Evolutionary conservation across 2,329 filamentous ascomycete species (phyloP).

Genomic region (Dendryphion nanum): DNA sequence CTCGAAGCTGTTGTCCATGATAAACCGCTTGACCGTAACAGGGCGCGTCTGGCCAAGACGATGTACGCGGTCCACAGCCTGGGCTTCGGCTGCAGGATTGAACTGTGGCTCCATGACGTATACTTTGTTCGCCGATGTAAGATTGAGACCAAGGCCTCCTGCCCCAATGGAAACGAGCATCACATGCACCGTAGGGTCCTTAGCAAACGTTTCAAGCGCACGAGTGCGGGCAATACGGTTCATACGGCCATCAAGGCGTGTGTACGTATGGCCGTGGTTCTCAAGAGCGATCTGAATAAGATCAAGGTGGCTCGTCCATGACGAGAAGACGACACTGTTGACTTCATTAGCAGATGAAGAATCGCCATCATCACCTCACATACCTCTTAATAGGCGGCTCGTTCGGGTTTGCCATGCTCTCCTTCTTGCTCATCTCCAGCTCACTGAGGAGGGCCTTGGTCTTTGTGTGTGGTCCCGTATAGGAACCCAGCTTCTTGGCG

Average conservation of each 20-base stretch:
- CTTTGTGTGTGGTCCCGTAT: slow-evolving; percentile 88
- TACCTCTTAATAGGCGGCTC: slow-evolving; percentile 76
- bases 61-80: slow-evolving; percentile 84
- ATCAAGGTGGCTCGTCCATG: slow-evolving; percentile 94
- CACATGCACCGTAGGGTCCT: slow-evolving; percentile 68
- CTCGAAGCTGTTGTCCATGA: slow-evolving; percentile 90
- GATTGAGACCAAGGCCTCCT: slow-evolving; percentile 85
- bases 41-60: slow-evolving; percentile 71
- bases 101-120: slow-evolving; percentile 99
- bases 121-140: slow-evolving; percentile 80
- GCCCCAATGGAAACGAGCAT: slow-evolving; percentile 92
- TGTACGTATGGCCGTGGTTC: slow-evolving; percentile 63
- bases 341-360: slow-evolving; percentile 11
- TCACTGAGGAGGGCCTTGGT: slow-evolving; percentile 78
- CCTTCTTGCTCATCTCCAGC: slow-evolving; percentile 62
- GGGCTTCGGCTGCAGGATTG: slow-evolving; percentile 91
- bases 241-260: slow-evolving; percentile 91
- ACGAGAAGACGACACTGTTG: slow-evolving; percentile 79
- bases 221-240: slow-evolving; percentile 67
- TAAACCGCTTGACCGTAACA: slow-evolving; percentile 82
- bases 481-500: slow-evolving; percentile 63
- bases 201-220: slow-evolving; percentile 75
- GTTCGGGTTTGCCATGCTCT: slow-evolving; percentile 59
- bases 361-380: no score
- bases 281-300: slow-evolving; percentile 82